Base-by-base conservation (phyloP, 768 basidiomycete species). In the Hortiboletus campestris region DNA sequence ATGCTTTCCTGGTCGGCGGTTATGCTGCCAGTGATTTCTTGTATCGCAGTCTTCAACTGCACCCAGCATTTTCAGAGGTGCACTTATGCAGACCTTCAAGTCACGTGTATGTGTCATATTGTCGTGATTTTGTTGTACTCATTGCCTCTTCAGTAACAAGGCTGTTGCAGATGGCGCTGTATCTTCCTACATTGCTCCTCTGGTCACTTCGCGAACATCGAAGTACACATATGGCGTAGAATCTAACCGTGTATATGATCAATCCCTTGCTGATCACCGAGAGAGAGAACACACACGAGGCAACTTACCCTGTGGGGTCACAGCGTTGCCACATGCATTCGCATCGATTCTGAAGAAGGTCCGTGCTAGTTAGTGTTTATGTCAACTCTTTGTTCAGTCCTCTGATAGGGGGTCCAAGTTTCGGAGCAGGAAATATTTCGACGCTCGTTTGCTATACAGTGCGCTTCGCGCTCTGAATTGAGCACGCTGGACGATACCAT, bases 1-100 rank as follows among this genome's bases (percentile, higher is more conserved):
- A 70, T 22, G 71, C 78, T n/a, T 75, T 79, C 41, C 72, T 85
- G 1, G 79, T 82, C 3, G 80, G 81, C 1, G 79, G 79, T 0
- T 81, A 80, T 57, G 75, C 76, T 1, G 75, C 78, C 7, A 81
- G 73, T 49, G 74, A 76, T 42, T 81, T 73, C 69, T 62, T 82
- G 16, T 80, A 75, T 43, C 56, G 61, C 10, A 65, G 70, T 39
- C 74, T 84, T 16, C 73, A 75, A n/a, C 60, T 65, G 17, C 62
- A 68, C 2, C 28, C 51, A 11, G 28, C 36, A 32, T 53, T 53
- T 31, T 53, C 36, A 28, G 36, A 53, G 7, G 51, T 81, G 8
- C 68, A 69, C 14, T 61, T 83, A 8, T 72, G 74, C 41, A 72
- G 80, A 12, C 82, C 82, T 2, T 75, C 79, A 49, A 74, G 72